phyloP scores from a whole-genome alignment of 192 early-diverging fungal species.

The Coemansia sp. region DNA sequence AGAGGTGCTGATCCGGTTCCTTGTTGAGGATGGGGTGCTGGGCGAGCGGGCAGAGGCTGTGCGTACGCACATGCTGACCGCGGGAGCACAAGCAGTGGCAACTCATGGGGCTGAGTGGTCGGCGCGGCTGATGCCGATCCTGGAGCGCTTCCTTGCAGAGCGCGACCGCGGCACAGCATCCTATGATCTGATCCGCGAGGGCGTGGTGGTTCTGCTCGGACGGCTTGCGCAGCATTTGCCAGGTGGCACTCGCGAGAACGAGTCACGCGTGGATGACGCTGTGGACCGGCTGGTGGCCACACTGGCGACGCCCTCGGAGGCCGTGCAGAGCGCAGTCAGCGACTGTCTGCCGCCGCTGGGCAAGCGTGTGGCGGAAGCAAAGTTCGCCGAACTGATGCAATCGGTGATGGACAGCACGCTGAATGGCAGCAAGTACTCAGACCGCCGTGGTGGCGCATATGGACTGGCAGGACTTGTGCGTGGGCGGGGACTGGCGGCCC shows the following conservation, averaged over 20 bases:
- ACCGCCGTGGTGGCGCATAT: conserved; percentile 91
- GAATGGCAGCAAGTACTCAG: conserved; percentile 74
- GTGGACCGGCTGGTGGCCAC: conserved; percentile 88
- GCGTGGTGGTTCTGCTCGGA: conserved; percentile 90
- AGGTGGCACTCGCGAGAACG: conserved; percentile 53
- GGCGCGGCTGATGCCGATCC: conserved; percentile 67
- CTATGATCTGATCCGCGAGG: conserved; percentile 87
- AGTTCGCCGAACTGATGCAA: conserved; percentile 61
- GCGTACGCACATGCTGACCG: conserved; percentile 79
- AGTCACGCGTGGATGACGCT: conserved; percentile 68
- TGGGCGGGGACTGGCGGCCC: conserved; percentile 81
- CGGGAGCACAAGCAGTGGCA: conserved; percentile 77
- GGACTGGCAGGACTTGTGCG: conserved; percentile 94
- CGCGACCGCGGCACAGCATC: conserved; percentile 70
- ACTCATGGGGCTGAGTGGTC: conserved; percentile 67
- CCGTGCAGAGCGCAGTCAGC: conserved; percentile 90
- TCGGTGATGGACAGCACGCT: conserved; percentile 70
- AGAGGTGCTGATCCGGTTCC: conserved; percentile 66
- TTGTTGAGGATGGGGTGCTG: conserved; percentile 80
- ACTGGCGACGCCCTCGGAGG: conserved; percentile 88
- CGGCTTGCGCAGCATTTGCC: conserved; percentile 87
- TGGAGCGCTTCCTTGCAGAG: conserved; percentile 75
- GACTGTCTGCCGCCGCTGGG: conserved; percentile 92
- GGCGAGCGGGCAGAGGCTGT: conserved; percentile 83
- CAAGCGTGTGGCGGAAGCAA: conserved; percentile 65